Percentiles rank a stretch among this genome's conserved stretches.
Conservation (phyloP, 495 filamentous ascomycete species). For the Saxophila tyrrhenica region DNA sequence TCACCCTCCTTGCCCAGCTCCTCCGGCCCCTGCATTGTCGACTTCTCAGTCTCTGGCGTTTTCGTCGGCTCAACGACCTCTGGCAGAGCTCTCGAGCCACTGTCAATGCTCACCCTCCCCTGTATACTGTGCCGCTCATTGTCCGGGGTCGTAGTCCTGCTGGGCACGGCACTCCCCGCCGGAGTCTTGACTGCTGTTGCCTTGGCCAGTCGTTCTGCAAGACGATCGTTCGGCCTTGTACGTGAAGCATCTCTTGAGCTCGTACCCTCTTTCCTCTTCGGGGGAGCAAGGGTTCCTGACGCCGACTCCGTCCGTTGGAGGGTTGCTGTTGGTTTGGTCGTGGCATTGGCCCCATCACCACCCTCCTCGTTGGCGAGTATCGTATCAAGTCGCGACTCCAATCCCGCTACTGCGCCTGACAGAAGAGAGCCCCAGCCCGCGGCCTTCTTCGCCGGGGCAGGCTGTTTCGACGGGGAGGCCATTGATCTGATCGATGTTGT, state of each 20-base stretch:
- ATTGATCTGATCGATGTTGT: too few relatives aligned
- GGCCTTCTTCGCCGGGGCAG: conserved; percentile 9
- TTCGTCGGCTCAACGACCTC: neutral
- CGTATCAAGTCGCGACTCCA: conserved; percentile 85
- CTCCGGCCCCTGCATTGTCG: neutral
- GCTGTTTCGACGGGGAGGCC: neutral
- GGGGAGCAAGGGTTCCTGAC: conserved; percentile 6
- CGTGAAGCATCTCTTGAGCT: conserved; percentile 17
- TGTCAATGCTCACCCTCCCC: neutral
- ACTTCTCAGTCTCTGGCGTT: neutral
- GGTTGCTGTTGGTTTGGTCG: neutral
- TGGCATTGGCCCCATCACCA: conserved; percentile 14
- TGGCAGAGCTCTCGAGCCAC: neutral
- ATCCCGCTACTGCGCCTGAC: conserved; percentile 80
- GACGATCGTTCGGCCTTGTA: conserved; percentile 52
- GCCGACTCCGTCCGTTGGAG: neutral
- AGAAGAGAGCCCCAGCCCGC: conserved; percentile 65
- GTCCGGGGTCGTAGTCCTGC: neutral
- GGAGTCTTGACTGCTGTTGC: conserved; percentile 11
- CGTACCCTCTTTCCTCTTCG: conserved; percentile 11
- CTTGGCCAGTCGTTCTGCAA: conserved; percentile 55
- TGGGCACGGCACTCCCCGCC: neutral
- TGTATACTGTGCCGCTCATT: conserved; percentile 2
- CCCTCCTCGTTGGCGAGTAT: conserved; percentile 72
- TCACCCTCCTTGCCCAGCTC: neutral